Conservation (phyloP, 768 basidiomycete species). For the Leccinellum rugosiceps region DNA sequence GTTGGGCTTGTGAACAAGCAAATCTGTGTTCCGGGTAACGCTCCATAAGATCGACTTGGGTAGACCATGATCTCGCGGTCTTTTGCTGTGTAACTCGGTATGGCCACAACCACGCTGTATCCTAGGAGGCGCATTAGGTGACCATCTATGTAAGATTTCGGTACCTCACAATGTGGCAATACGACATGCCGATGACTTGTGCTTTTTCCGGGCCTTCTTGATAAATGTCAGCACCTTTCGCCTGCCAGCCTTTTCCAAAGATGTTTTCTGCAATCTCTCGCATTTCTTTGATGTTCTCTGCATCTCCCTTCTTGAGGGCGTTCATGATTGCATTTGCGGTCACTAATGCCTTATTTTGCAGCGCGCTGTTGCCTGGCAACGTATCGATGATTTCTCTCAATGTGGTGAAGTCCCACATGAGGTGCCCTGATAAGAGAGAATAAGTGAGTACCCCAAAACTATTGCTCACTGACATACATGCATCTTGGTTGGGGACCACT, state of each 20-base stretch:
- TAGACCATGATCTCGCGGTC: constrained; percentile 94
- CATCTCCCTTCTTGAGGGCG: constrained; percentile 62
- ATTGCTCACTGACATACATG: constrained; percentile 28
- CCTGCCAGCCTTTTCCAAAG: constrained; percentile 84
- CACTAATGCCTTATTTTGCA: constrained; percentile 77
- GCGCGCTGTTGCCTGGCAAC: constrained; percentile 73
- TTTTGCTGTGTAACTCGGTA: constrained; percentile 97
- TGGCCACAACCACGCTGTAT: constrained; percentile 73
- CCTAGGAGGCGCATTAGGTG: constrained; percentile 15
- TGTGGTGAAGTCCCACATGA: constrained; percentile 84
- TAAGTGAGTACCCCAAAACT: not conserved
- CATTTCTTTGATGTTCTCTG: constrained; percentile 48
- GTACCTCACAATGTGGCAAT: constrained; percentile 31
- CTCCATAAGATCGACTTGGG: constrained; percentile 96
- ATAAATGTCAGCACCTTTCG: constrained; percentile 68
- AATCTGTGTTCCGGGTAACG: constrained; percentile 98
- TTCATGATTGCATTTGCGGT: constrained; percentile 92
- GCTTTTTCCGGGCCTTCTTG: constrained; percentile 55
- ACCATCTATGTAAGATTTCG: no score
- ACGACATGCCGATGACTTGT: constrained; percentile 73
- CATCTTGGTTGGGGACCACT: constrained; percentile 89
- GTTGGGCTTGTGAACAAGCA: constrained; percentile 78
- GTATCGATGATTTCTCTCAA: constrained; percentile 70
- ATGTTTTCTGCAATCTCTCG: constrained; percentile 76
- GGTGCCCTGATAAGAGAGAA: constrained; percentile 50